Evolutionary conservation across 352 stramenopile species (phyloP), one percentile per base, ranked within the genome.

Genomic region (Phytophthora nicotianae): DNA sequence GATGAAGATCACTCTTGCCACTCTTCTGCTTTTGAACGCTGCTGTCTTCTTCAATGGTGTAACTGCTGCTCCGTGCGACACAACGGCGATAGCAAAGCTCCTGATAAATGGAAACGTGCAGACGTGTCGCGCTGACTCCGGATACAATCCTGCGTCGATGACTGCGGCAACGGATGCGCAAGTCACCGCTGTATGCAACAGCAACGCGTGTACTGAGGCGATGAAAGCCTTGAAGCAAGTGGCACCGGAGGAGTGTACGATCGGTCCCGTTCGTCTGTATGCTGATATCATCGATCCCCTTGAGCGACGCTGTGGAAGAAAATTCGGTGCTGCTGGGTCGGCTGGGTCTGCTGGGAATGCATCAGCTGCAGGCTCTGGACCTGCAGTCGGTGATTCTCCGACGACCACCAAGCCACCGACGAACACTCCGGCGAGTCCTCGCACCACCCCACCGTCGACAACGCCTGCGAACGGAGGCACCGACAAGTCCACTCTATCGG

Each of bases 101-200:
- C 47, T 80, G 19, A 38, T 45, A 20, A 58, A 51, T 58, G 24
- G 27, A 45, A 60, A 70, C 33, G 70, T 72, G 48, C 66, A 33
- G 33, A 68, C 49, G 17, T 85, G 76, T 62, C 49, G 53, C 2
- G 23, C 27, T 29, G 56, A 77, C 3, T 66, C 70, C 0, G 68
- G 70, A 21, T 82, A 83, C 62, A 69, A 64, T 19, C 62, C 72
- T 24, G 40, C 65, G 16, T 77, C 70, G 11, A 63, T 74, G 47
- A 33, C 46, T 2, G 23, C 55, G n/a, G 48, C 71, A 9, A 73
- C 53, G 13, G 41, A 74, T 16, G 59, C 57, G 5, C 67, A 75
- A 17, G 50, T 81, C 26, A 50, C 19, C 24, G 55, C 58, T 26
- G 58, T 81, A 16, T 85, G 76, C 60, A 63, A 43, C 6, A 73